Percentiles rank a stretch among this genome's conserved stretches.
Conservation (phyloP, 768 basidiomycete species). For the Lyophyllum decastes region DNA sequence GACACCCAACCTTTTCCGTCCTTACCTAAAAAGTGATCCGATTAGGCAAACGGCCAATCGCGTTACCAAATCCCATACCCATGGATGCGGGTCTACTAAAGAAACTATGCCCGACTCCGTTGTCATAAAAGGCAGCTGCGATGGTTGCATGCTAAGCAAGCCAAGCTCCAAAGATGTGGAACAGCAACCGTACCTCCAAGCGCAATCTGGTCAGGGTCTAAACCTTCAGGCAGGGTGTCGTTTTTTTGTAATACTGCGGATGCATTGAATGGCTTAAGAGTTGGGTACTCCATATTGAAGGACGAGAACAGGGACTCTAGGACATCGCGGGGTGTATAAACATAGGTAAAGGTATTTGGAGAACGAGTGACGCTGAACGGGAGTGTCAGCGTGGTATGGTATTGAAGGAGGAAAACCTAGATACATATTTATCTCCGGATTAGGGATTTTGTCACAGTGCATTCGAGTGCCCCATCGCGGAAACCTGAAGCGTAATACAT, state of each 20-base stretch:
- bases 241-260: constrained; percentile 17
- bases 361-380: constrained; percentile 23
- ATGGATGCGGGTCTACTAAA: constrained; percentile 27
- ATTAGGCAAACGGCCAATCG: background rate
- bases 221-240: constrained; percentile 24
- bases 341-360: constrained; percentile 27
- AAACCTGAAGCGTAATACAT: constrained; percentile 25
- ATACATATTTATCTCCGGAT: constrained; percentile 34
- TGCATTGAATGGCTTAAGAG: constrained; percentile 21
- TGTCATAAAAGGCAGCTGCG: constrained; percentile 33
- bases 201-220: constrained; percentile 24
- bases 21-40: constrained; percentile 14
- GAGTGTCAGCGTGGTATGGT: background rate
- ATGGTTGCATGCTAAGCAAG: background rate
- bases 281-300: constrained; percentile 32
- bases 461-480: constrained; percentile 43
- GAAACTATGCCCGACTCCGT: constrained; percentile 28
- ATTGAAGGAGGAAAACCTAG: constrained; percentile 19
- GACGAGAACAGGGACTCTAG: constrained; percentile 32
- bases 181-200: constrained; percentile 21
- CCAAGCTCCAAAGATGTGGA: background rate
- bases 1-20: constrained; percentile 35
- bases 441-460: constrained; percentile 33
- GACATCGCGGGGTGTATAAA: constrained; percentile 35
- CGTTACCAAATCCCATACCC: constrained; percentile 17